These are phyloP conservation scores for Trichopus zeylanicus DNA, from an alignment of 116 monocot species.

Conservation along the genomic window DNA sequence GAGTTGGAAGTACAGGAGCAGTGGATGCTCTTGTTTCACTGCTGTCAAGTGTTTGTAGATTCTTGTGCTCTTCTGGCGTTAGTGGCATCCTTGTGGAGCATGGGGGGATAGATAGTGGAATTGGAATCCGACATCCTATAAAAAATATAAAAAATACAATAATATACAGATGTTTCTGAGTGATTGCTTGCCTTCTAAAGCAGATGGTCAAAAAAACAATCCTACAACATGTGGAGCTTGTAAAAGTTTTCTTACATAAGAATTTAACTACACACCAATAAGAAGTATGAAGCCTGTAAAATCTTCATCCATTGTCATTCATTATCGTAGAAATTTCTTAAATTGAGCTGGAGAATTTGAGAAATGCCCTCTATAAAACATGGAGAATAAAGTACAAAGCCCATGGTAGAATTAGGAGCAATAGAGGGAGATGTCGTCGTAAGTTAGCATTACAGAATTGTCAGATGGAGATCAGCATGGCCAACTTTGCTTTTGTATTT, in stretches of 20 bases:
- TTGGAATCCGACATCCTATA: constrained; percentile 9
- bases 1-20: constrained; percentile 15
- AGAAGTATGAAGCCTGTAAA: too few relatives aligned
- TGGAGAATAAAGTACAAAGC: too few relatives aligned
- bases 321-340: too few relatives aligned
- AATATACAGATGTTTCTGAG: not conserved
- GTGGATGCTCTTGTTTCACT: constrained; percentile 10
- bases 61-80: not conserved
- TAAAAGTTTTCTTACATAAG: too few relatives aligned
- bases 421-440: not conserved
- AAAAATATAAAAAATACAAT: not conserved
- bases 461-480: constrained; percentile 38
- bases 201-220: too few relatives aligned
- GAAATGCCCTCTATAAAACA: too few relatives aligned
- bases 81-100: constrained; percentile 2
- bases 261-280: too few relatives aligned
- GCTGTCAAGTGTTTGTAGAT: constrained; percentile 21
- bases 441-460: constrained; percentile 29
- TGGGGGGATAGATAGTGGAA: constrained; percentile 2
- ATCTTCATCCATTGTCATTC: too few relatives aligned
- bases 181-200: too few relatives aligned
- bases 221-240: too few relatives aligned
- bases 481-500: constrained; percentile 49
- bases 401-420: too few relatives aligned
- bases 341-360: too few relatives aligned